Conservation (phyloP, 179 eudicot species). For the Carnegiea gigantea region DNA sequence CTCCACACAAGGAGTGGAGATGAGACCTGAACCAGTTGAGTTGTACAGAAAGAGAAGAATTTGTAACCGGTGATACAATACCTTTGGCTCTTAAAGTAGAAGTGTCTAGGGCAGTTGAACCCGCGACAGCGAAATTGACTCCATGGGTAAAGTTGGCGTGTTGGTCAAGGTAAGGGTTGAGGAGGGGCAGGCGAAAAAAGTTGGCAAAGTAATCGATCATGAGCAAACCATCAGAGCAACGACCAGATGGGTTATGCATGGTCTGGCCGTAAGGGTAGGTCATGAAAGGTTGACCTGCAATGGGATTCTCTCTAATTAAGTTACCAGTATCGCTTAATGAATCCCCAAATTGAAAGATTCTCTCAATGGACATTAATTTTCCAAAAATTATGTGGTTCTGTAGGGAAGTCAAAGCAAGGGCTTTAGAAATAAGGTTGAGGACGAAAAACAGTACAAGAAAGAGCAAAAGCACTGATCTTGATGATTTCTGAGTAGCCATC, state of each 20-base stretch:
- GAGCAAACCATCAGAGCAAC: not conserved
- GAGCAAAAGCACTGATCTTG: too few species aligned
- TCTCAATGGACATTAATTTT: too few species aligned
- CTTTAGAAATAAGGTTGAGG: too few species aligned
- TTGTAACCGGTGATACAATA: not conserved
- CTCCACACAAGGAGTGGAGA: constrained; percentile 10
- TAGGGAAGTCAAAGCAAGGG: too few species aligned
- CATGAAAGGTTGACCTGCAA: constrained; percentile 1
- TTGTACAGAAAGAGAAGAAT: constrained; percentile 21
- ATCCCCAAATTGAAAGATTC: constrained; percentile 16
- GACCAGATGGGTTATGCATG: not conserved
- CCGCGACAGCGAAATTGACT: constrained; percentile 26
- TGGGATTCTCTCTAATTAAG: constrained; percentile 8
- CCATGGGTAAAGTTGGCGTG: constrained; percentile 11
- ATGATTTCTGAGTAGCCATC: too few species aligned
- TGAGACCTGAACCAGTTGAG: constrained; percentile 24
- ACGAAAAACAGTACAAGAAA: too few species aligned
- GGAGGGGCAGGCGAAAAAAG: constrained; percentile 1
- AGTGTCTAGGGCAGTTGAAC: constrained; percentile 21
- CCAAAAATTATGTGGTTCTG: too few species aligned
- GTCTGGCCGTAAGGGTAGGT: constrained; percentile 18
- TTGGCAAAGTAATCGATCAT: constrained; percentile 19
- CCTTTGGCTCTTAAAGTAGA: not conserved
- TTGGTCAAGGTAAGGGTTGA: constrained; percentile 16
- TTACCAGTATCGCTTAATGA: constrained; percentile 22